Conservation (phyloP, 2,329 filamentous ascomycete genomes). For the Exophiala xenobiotica region DNA sequence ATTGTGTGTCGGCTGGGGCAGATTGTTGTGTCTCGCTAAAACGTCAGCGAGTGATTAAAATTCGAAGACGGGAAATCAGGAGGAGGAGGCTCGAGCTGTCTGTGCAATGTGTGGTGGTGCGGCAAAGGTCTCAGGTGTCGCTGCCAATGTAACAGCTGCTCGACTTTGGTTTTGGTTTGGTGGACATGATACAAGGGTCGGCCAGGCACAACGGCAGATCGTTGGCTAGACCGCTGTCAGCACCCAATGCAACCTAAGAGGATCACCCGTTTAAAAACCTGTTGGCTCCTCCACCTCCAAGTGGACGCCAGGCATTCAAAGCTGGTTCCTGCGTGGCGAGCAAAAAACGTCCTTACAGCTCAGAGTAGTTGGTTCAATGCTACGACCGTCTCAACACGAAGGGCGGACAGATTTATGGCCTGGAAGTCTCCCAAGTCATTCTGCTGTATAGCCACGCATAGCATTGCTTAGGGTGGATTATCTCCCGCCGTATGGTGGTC, state of each 20-base stretch:
- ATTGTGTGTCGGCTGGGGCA: background rate
- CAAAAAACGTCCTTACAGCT: too few species aligned
- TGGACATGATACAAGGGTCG: background rate
- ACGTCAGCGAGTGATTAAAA: slow-evolving; percentile 1
- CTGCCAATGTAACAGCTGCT: slow-evolving; percentile 1
- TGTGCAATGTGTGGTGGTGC: slow-evolving; percentile 3
- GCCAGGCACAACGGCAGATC: background rate
- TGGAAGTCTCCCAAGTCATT: too few species aligned
- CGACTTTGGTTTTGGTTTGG: background rate
- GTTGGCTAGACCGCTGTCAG: slow-evolving; percentile 12
- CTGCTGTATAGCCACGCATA: too few species aligned
- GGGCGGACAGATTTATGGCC: too few species aligned
- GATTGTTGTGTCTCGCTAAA: background rate
- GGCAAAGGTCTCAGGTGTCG: background rate
- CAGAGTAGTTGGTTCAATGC: too few species aligned
- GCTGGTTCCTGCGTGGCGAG: too few species aligned
- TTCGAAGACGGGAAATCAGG: background rate
- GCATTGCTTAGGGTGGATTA: too few species aligned
- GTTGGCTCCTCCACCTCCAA: background rate
- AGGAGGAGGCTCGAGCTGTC: slow-evolving; percentile 2
- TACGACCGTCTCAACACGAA: too few species aligned
- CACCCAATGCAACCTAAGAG: slow-evolving; percentile 18
- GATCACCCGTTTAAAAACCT: background rate
- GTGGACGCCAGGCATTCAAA: too few species aligned
- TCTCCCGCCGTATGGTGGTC: too few species aligned